Evolutionary conservation across 306 rosid genomes (phyloP), one percentile per base, ranked within the genome.

Genomic region (Herpetospermum pedunculosum): DNA sequence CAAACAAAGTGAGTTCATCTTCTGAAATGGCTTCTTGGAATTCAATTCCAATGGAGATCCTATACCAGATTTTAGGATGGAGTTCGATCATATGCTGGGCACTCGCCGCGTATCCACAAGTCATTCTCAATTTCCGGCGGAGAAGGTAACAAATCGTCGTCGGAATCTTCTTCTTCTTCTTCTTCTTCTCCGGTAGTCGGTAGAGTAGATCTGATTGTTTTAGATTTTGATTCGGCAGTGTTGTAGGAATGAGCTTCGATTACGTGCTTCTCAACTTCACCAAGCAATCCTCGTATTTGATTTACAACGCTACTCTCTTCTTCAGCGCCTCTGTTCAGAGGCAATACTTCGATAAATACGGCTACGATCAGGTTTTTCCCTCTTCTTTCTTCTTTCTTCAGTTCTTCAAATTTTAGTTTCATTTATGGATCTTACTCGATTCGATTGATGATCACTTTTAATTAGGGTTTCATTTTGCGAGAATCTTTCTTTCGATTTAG

Each of bases 321-420:
- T 59, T 59, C 41, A 59, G 67, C n/a, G 6, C 67, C 1, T 15
- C 21, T 2, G 67, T 59, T 15, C 67, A 59, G 43, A 29, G n/a
- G 23, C 67, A 59, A 23, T 59, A 59, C 23, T 59, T 59, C 41
- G 67, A 59, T n/a, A 30, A 59, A 59, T 59, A 59, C n/a, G 67
- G 67, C 67, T 30, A 29, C 41, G 67, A 30, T 28, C 67, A 59
- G 67, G 67, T 59, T 15, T 5, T 14, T 41, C 13, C 23, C 16
- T 5, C 40, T n/a, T n/a, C n/a, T n/a, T 23, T 53, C 32, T 53
- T 53, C 28, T 53, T 8, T 32, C 10, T 38, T 12, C 12, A 38
- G 46, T 41, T 41, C 46, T 41, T 41, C 46, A 2, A 41, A 41
- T 41, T 41, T 10, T 9, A 41, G n/a, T n/a, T n/a, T n/a, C n/a